Conservation (phyloP, 352 stramenopile genomes). For the Elongisporangium prolatum region DNA sequence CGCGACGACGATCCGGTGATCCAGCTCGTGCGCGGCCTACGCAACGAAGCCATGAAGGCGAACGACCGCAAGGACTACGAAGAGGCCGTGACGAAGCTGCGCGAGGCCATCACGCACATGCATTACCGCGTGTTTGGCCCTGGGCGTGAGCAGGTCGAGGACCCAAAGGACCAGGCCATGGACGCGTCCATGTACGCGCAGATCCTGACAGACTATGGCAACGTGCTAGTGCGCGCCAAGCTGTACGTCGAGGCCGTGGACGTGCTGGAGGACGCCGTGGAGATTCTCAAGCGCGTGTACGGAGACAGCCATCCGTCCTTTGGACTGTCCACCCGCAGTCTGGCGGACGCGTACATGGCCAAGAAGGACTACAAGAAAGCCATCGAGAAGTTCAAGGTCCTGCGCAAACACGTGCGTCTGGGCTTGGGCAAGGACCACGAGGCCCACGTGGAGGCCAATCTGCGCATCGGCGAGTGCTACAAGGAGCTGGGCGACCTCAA, state of each 20-base stretch:
- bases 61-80: slow-evolving; percentile 62
- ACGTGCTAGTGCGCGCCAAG: slow-evolving; percentile 63
- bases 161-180: slow-evolving; percentile 49
- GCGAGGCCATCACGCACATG: slow-evolving; percentile 57
- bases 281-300: slow-evolving; percentile 74
- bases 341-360: slow-evolving; percentile 77
- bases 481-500: slow-evolving; percentile 58
- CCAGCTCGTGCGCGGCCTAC: slow-evolving; percentile 54
- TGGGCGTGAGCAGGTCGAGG: slow-evolving; percentile 36
- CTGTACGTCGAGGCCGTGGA: slow-evolving; percentile 74
- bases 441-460: slow-evolving; percentile 64
- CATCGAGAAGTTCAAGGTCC: slow-evolving; percentile 60
- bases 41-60: slow-evolving; percentile 69
- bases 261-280: slow-evolving; percentile 67
- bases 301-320: slow-evolving; percentile 77
- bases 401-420: slow-evolving; percentile 64
- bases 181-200: slow-evolving; percentile 76
- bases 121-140: slow-evolving; percentile 69
- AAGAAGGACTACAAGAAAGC: slow-evolving; percentile 70
- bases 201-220: slow-evolving; percentile 77
- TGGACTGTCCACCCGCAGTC: slow-evolving; percentile 62
- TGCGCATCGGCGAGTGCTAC: slow-evolving; percentile 69
- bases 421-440: slow-evolving; percentile 66
- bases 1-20: slow-evolving; percentile 63
- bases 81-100: slow-evolving; percentile 52